phyloP scores from a whole-genome alignment of 306 rosid genomes.

The Sindora glabra region DNA sequence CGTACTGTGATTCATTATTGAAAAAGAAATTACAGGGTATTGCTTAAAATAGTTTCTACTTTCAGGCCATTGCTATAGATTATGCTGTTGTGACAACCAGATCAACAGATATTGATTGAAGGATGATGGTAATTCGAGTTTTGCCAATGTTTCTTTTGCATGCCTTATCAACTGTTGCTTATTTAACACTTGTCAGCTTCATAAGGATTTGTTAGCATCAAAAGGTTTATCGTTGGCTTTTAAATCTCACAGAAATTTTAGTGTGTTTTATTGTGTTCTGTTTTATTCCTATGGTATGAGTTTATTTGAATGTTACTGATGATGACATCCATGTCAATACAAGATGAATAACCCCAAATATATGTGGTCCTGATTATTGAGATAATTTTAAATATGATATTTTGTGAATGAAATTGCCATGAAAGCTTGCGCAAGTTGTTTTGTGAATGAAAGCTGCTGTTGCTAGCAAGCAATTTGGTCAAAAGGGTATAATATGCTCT shows the following conservation, averaged over 20 bases:
- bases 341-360: too few species aligned
- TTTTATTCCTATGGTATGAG: background rate
- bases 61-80: slow-evolving; percentile 73
- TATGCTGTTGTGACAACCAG: slow-evolving; percentile 85
- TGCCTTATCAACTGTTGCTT: slow-evolving; percentile 41
- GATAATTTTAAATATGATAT: background rate
- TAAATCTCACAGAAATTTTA: too few species aligned
- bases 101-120: slow-evolving; percentile 58
- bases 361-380: slow-evolving; percentile 2
- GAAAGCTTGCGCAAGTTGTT: too few species aligned
- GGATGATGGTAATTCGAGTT: slow-evolving; percentile 66
- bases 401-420: too few species aligned
- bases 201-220: slow-evolving; percentile 65
- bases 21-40: background rate
- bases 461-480: too few species aligned
- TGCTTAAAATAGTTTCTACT: slow-evolving; percentile 23
- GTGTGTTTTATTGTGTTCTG: background rate
- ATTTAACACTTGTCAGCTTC: slow-evolving; percentile 50
- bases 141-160: slow-evolving; percentile 93
- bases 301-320: background rate
- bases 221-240: background rate
- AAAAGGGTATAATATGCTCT: too few species aligned
- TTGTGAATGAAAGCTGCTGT: too few species aligned
- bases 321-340: background rate
- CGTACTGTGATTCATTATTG: background rate